A percentile compares a stretch with the other conserved stretches of the same genome.
These are phyloP conservation scores for Saccharomycopsis oosterbeekiorum DNA, from an alignment of 805 yeast species.

Conservation along the genomic window DNA sequence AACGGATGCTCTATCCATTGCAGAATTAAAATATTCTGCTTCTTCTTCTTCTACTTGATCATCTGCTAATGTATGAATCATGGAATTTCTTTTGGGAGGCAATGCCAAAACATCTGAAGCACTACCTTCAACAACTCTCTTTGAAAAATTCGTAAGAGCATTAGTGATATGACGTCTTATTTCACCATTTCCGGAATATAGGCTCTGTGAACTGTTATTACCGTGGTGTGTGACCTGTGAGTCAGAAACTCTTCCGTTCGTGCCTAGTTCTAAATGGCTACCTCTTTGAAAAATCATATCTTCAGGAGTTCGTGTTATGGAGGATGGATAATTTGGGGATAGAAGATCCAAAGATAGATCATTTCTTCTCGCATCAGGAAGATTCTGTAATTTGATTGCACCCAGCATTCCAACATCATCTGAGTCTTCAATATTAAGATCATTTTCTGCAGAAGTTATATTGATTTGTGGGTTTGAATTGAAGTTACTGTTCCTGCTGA, in stretches of 20 bases:
- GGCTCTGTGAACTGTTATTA: slow-evolving; percentile 9
- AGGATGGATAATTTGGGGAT: slow-evolving; percentile 8
- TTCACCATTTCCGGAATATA: slow-evolving; percentile 8
- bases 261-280: slow-evolving; percentile 2
- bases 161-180: slow-evolving; percentile 11
- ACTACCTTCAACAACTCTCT: slow-evolving; percentile 17
- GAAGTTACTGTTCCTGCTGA: background rate
- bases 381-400: slow-evolving; percentile 13
- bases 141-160: slow-evolving; percentile 15
- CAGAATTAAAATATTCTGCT: background rate
- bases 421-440: slow-evolving; percentile 5
- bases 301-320: background rate
- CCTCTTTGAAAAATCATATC: background rate
- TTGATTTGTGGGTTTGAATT: background rate
- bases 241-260: background rate
- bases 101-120: slow-evolving; percentile 8
- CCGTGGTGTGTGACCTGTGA: background rate
- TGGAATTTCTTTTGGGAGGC: background rate
- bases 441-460: background rate
- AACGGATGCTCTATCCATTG: background rate
- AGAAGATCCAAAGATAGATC: slow-evolving; percentile 15
- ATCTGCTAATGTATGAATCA: slow-evolving; percentile 9
- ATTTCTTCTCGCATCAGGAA: slow-evolving; percentile 7
- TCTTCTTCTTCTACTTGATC: slow-evolving; percentile 7
- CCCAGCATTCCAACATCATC: background rate